Conservation (phyloP, 176 grass and related monocot genomes). For the Carex cristatella region DNA sequence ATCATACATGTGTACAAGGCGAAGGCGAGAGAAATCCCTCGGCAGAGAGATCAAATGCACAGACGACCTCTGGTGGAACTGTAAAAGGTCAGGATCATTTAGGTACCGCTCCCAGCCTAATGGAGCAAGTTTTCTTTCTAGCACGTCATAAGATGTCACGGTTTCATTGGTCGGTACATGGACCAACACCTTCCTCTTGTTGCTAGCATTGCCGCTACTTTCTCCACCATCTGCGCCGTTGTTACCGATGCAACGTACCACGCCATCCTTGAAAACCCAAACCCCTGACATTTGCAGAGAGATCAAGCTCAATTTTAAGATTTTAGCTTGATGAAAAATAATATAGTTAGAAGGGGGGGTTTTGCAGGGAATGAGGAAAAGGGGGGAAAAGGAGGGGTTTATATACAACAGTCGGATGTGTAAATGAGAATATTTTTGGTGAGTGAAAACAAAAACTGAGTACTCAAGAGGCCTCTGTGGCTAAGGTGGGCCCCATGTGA, state of each 20-base stretch:
- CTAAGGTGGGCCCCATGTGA: constrained; percentile 42
- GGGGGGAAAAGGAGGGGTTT: not conserved
- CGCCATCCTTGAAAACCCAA: constrained; percentile 73
- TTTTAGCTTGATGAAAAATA: not conserved
- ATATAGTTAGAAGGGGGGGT: not conserved
- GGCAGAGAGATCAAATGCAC: constrained; percentile 81
- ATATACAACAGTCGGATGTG: constrained; percentile 21
- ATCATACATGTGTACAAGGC: constrained; percentile 83
- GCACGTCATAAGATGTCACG: constrained; percentile 58
- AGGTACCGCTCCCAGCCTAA: constrained; percentile 74
- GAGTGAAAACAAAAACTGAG: constrained; percentile 13
- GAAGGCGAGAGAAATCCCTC: constrained; percentile 54
- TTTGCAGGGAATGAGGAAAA: constrained; percentile 3
- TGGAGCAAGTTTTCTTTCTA: constrained; percentile 42
- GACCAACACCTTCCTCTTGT: constrained; percentile 46
- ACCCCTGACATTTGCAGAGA: constrained; percentile 47
- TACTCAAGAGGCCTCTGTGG: constrained; percentile 26
- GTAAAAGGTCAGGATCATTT: constrained; percentile 56
- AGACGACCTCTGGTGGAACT: constrained; percentile 72
- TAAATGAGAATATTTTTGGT: not conserved
- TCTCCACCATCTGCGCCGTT: not conserved
- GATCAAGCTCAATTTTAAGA: not conserved
- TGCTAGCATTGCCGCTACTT: not conserved
- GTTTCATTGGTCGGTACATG: constrained; percentile 67
- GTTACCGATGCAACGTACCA: constrained; percentile 50